These are phyloP conservation scores for Rosa chinensis DNA, from an alignment of 306 rosid genomes.

Conservation along the genomic window DNA sequence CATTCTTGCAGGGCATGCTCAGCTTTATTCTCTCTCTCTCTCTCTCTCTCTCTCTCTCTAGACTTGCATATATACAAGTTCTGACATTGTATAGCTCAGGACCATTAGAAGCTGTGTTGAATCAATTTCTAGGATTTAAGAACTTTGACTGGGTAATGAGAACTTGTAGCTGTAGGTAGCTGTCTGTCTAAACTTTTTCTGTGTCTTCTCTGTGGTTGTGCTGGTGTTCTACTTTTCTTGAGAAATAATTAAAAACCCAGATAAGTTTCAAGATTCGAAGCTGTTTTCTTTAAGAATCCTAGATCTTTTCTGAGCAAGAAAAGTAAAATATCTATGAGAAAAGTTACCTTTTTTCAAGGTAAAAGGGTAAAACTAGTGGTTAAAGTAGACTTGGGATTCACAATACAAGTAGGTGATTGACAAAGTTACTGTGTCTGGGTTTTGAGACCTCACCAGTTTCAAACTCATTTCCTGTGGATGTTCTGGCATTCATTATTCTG, in stretches of 20 bases:
- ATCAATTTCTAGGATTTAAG: conserved; percentile 24
- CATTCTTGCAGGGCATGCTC: conserved; percentile 19
- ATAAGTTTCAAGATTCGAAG: conserved; percentile 9
- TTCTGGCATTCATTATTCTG: conserved; percentile 25
- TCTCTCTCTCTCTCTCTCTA: conserved; percentile 15
- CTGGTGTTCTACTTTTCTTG: conserved; percentile 18
- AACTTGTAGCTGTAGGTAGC: conserved; percentile 17
- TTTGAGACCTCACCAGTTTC: not conserved
- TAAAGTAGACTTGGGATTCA: not conserved
- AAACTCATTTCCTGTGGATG: conserved; percentile 19
- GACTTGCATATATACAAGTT: conserved; percentile 20
- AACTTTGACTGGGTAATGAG: not conserved
- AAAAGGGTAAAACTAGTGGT: not conserved
- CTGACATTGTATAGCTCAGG: conserved; percentile 24
- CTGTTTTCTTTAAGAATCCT: not conserved
- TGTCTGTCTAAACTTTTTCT: conserved; percentile 25
- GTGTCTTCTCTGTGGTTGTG: conserved; percentile 29
- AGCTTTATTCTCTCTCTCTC: not conserved
- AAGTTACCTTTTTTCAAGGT: not conserved
- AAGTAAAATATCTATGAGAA: not conserved
- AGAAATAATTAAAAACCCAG: conserved; percentile 14
- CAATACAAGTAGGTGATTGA: conserved; percentile 3
- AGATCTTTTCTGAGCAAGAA: not conserved
- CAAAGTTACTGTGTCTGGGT: conserved; percentile 6
- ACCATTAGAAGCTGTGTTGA: conserved; percentile 28